Conservation (phyloP, 768 basidiomycete genomes). For the Leucocoprinus birnbaumii region DNA sequence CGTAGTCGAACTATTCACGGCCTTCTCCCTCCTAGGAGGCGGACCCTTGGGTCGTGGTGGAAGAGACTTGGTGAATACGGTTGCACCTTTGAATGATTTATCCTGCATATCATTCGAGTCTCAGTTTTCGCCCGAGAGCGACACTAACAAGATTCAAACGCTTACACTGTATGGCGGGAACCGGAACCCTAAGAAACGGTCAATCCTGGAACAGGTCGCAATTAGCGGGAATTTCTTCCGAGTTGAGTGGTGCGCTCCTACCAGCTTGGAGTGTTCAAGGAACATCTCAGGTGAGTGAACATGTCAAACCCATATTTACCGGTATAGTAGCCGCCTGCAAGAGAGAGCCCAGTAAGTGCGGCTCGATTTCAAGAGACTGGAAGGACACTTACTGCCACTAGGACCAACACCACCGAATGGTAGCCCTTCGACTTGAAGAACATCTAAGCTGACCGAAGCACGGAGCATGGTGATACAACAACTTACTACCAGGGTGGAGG, state of each 20-base stretch:
- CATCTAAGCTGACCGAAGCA: not conserved
- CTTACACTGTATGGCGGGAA: constrained; percentile 61
- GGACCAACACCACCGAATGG: constrained; percentile 75
- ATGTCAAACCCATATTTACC: constrained; percentile 74
- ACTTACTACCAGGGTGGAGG: constrained; percentile 56
- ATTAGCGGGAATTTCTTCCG: not conserved
- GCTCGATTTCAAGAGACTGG: not conserved
- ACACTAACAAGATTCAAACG: not conserved
- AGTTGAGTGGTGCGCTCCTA: constrained; percentile 21
- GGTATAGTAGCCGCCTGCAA: constrained; percentile 62
- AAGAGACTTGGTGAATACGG: constrained; percentile 18
- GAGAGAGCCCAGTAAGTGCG: not conserved
- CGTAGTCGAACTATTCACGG: not conserved
- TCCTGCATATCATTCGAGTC: not conserved
- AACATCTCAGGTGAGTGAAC: constrained; percentile 73
- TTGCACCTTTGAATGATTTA: not conserved
- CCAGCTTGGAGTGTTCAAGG: constrained; percentile 59
- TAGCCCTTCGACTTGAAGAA: constrained; percentile 46
- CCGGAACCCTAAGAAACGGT: constrained; percentile 45
- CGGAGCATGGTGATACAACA: too few species aligned
- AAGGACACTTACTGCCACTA: constrained; percentile 67
- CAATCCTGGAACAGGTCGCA: constrained; percentile 37
- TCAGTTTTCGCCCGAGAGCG: too few species aligned
- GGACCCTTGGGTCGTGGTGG: constrained; percentile 45
- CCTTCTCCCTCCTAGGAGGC: constrained; percentile 24